A percentile compares a stretch with the other conserved stretches of the same genome.
Conservation (phyloP, 129 eudicot genomes). For the Pittosporum tobira region DNA sequence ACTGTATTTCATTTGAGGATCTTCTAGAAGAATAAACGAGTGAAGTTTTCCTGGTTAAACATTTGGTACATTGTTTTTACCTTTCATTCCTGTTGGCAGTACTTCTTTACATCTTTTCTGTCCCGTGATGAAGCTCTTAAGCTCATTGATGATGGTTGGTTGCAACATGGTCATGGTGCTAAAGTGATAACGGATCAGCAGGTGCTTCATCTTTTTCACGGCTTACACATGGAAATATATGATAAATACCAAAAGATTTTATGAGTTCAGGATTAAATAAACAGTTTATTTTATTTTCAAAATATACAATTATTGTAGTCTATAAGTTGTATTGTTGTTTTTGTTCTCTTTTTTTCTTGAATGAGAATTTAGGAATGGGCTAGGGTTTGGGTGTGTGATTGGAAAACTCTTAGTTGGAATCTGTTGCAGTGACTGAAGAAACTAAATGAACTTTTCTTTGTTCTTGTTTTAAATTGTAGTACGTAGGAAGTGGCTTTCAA, state of each 20-base stretch:
- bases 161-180: slow-evolving; percentile 49
- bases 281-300: too few species aligned
- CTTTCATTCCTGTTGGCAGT: slow-evolving; percentile 38
- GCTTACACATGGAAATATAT: neutral
- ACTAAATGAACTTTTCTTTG: too few species aligned
- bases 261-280: neutral
- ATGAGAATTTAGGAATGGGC: too few species aligned
- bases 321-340: too few species aligned
- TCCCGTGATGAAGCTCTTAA: slow-evolving; percentile 97
- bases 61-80: slow-evolving; percentile 8
- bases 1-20: neutral
- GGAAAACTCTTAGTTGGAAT: too few species aligned
- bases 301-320: too few species aligned
- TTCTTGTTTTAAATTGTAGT: too few species aligned
- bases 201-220: slow-evolving; percentile 31
- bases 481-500: too few species aligned
- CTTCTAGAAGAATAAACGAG: neutral
- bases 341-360: too few species aligned
- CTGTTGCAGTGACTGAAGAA: too few species aligned
- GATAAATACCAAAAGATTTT: too few species aligned
- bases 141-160: slow-evolving; percentile 83
- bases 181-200: slow-evolving; percentile 50
- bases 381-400: too few species aligned
- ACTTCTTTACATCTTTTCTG: slow-evolving; percentile 79
- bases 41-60: neutral